Evolutionary conservation across 371 early-diverging fungal species (phyloP).

Genomic region (Haplosporangium sp.): DNA sequence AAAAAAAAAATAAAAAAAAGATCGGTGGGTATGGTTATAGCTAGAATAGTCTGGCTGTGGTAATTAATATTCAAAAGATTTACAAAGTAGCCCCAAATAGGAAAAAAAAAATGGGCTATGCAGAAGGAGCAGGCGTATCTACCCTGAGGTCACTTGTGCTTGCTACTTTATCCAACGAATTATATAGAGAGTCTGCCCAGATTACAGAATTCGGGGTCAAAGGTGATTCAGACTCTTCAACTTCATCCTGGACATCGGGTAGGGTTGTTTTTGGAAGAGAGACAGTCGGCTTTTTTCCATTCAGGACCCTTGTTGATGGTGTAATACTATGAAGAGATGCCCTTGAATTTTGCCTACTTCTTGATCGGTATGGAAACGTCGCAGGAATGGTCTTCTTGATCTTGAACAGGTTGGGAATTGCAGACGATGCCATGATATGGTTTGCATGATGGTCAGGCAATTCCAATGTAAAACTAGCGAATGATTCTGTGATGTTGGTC

Average conservation of each 20-base stretch:
- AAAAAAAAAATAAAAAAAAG: not conserved
- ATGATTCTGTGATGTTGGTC: constrained; percentile 46
- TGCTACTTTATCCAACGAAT: constrained; percentile 9
- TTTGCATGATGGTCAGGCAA: constrained; percentile 36
- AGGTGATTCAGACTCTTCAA: constrained; percentile 16
- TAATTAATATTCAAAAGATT: not conserved
- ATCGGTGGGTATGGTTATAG: not conserved
- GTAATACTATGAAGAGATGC: constrained; percentile 10
- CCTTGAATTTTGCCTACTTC: constrained; percentile 22
- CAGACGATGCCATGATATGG: constrained; percentile 33
- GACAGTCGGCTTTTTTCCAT: constrained; percentile 10
- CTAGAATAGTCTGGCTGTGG: not conserved
- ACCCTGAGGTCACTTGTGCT: not conserved
- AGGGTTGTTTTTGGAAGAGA: not conserved
- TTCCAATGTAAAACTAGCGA: constrained; percentile 43
- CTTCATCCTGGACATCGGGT: constrained; percentile 16
- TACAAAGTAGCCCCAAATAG: not conserved
- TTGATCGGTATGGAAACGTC: constrained; percentile 5
- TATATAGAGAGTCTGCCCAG: constrained; percentile 24
- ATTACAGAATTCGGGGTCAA: constrained; percentile 17
- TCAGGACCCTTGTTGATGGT: constrained; percentile 26
- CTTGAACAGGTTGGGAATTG: constrained; percentile 36
- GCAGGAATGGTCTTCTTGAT: constrained; percentile 16
- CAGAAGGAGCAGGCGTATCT: not conserved
- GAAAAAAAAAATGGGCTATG: not conserved